phyloP scores from a whole-genome alignment of 352 stramenopile genomes.

The Plasmopara halstedii region DNA sequence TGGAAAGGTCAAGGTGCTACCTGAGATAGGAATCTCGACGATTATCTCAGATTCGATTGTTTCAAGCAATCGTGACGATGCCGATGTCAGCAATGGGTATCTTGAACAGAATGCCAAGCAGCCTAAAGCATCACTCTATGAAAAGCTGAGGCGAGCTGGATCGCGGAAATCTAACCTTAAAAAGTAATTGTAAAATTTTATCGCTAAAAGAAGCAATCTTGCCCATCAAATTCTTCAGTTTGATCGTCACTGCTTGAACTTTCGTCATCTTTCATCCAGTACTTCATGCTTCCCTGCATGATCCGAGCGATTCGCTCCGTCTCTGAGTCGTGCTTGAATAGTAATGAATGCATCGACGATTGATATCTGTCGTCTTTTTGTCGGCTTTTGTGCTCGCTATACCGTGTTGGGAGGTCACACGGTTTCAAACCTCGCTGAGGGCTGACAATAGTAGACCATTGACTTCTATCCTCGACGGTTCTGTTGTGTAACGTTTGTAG shows the following conservation, averaged over 20 bases:
- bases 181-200: slow-evolving; percentile 23
- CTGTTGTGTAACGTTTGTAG: neutral
- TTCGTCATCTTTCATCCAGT: slow-evolving; percentile 43
- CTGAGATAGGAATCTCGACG: slow-evolving; percentile 25
- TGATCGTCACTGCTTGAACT: slow-evolving; percentile 20
- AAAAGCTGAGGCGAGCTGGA: slow-evolving; percentile 56
- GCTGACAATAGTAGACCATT: neutral
- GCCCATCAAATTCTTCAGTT: slow-evolving; percentile 29
- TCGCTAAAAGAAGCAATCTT: slow-evolving; percentile 27
- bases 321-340: slow-evolving; percentile 42
- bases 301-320: slow-evolving; percentile 75
- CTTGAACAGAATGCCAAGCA: slow-evolving; percentile 1
- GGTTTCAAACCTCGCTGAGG: neutral
- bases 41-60: neutral
- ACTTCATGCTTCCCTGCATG: slow-evolving; percentile 63
- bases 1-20: slow-evolving; percentile 41
- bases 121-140: slow-evolving; percentile 64
- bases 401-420: neutral
- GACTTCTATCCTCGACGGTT: neutral
- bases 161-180: slow-evolving; percentile 43
- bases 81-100: slow-evolving; percentile 18
- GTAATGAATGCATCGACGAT: slow-evolving; percentile 5
- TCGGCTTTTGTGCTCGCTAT: neutral
- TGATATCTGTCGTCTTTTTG: neutral
- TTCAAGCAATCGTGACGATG: slow-evolving; percentile 8